A percentile compares a stretch with the other conserved stretches of the same genome.
These are phyloP conservation scores for Trichoderma arundinaceum DNA, from an alignment of 2,329 filamentous ascomycete genomes.

Conservation along the genomic window DNA sequence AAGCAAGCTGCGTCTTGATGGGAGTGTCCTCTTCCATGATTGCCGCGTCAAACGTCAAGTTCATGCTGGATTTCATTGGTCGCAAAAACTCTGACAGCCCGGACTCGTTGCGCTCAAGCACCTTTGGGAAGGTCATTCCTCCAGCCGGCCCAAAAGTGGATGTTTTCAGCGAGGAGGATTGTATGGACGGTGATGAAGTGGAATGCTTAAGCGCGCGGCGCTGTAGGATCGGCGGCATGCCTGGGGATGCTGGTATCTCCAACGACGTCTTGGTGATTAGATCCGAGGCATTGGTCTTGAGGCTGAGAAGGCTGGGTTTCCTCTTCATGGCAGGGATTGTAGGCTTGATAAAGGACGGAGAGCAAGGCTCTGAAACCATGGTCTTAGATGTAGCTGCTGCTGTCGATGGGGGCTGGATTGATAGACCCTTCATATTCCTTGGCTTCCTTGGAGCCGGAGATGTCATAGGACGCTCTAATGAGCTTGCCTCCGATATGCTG, in stretches of 20 bases:
- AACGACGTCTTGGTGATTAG: conserved; percentile 55
- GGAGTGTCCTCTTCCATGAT: conserved; percentile 64
- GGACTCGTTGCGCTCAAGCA: conserved; percentile 64
- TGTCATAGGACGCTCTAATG: conserved; percentile 65
- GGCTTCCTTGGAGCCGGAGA: conserved; percentile 72
- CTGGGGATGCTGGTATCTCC: conserved; percentile 62
- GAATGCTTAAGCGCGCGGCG: conserved; percentile 70
- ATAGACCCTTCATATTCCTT: conserved; percentile 85
- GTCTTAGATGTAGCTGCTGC: conserved; percentile 54
- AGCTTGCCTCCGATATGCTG: conserved; percentile 49
- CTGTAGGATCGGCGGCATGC: conserved; percentile 63
- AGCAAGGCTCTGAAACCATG: conserved; percentile 68
- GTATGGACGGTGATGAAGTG: conserved; percentile 70
- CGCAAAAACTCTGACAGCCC: conserved; percentile 64
- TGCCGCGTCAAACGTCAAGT: conserved; percentile 47
- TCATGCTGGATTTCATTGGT: conserved; percentile 53
- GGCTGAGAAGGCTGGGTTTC: conserved; percentile 77
- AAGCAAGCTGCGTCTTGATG: conserved; percentile 67
- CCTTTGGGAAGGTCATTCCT: conserved; percentile 68
- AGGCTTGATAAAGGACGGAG: conserved; percentile 81
- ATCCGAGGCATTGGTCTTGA: conserved; percentile 72
- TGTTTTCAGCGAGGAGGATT: conserved; percentile 62
- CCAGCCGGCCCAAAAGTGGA: conserved; percentile 65
- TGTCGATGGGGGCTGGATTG: conserved; percentile 69
- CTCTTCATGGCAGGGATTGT: conserved; percentile 72